phyloP scores from a whole-genome alignment of 345 rosid species.

The Gossypium thurberi region DNA sequence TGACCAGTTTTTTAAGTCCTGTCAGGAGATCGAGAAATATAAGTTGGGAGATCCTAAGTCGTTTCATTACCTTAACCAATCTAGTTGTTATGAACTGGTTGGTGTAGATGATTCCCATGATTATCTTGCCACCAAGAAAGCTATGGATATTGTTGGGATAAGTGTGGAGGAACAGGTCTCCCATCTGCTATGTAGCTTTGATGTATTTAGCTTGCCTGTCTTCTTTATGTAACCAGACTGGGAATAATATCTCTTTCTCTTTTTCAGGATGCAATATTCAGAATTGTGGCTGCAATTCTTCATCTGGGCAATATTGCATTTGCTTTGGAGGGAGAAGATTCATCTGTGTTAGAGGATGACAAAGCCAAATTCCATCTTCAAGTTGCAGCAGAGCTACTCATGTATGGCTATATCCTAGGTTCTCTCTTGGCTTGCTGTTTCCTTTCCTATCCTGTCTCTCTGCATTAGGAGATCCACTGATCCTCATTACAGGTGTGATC shows the following conservation, averaged over 20 bases:
- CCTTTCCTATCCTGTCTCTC: conserved; percentile 6
- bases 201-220: conserved; percentile 6
- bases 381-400: conserved; percentile 75
- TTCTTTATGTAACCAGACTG: conserved; percentile 6
- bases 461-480: neutral
- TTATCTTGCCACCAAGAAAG: conserved; percentile 73
- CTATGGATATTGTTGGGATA: conserved; percentile 88
- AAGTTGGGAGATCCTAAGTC: conserved; percentile 78
- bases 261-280: conserved; percentile 70
- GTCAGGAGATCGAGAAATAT: conserved; percentile 73
- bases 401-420: conserved; percentile 31
- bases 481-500: conserved; percentile 61
- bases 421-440: conserved; percentile 10
- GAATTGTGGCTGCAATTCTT: conserved; percentile 83
- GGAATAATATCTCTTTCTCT: conserved; percentile 8
- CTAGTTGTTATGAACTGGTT: conserved; percentile 69
- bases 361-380: conserved; percentile 65
- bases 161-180: conserved; percentile 70
- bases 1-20: conserved; percentile 17
- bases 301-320: conserved; percentile 85
- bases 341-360: conserved; percentile 56
- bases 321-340: conserved; percentile 55
- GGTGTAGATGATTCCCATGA: conserved; percentile 67
- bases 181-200: conserved; percentile 7
- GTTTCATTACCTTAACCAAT: conserved; percentile 92